A percentile compares a stretch with the other conserved stretches of the same genome.
These are phyloP conservation scores for Ulvella scutata DNA, from an alignment of 139 green algal species.

Conservation along the genomic window DNA sequence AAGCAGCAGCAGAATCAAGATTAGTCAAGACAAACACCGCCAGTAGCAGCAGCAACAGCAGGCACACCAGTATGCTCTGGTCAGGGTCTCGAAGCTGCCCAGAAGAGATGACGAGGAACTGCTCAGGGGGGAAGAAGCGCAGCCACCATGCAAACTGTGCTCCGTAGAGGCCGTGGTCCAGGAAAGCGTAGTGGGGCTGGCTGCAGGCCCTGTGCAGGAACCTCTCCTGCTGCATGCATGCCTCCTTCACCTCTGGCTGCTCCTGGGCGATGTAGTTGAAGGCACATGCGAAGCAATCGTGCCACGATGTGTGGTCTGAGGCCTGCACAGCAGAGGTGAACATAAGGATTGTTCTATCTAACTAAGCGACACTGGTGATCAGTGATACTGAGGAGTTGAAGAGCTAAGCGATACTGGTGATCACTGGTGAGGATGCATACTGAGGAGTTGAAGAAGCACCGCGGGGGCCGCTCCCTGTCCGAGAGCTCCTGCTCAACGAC, in stretches of 20 bases:
- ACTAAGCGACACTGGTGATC: too few relatives aligned
- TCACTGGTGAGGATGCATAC: background rate
- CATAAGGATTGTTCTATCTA: too few relatives aligned
- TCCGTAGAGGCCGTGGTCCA: background rate
- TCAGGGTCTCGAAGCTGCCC: background rate
- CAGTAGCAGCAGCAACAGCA: too few relatives aligned
- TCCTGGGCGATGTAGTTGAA: background rate
- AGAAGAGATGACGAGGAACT: background rate
- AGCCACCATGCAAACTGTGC: background rate
- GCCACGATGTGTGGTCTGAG: too few relatives aligned
- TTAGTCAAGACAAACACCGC: too few relatives aligned
- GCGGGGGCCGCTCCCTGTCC: background rate
- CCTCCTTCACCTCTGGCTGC: too few relatives aligned
- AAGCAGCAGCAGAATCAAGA: too few relatives aligned
- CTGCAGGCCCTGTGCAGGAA: too few relatives aligned
- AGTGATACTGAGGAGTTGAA: too few relatives aligned
- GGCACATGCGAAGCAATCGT: background rate
- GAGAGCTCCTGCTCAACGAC: background rate
- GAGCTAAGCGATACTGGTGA: too few relatives aligned
- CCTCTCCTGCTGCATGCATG: too few relatives aligned
- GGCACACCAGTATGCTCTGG: slow-evolving; percentile 2
- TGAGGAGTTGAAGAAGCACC: background rate
- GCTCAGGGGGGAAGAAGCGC: background rate
- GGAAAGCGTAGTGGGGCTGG: background rate
- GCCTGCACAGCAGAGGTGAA: too few relatives aligned